phyloP scores from a whole-genome alignment of 495 filamentous ascomycete genomes.

The Clavariopsis aquatica region DNA sequence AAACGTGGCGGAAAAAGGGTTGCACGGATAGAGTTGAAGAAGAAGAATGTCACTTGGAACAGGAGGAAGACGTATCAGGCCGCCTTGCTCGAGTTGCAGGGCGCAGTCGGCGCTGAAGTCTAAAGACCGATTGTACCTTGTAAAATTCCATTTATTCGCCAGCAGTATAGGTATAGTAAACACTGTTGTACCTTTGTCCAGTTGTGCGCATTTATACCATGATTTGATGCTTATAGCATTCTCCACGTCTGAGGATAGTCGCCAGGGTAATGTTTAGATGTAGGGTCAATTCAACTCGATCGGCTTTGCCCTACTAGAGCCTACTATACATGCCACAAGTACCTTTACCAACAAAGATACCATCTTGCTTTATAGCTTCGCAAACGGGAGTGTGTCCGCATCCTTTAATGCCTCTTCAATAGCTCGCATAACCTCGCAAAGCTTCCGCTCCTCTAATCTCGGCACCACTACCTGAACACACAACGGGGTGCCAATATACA shows the following conservation, averaged over 20 bases:
- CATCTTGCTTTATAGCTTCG: background rate
- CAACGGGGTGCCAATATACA: conserved; percentile 59
- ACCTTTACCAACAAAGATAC: background rate
- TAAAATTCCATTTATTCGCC: no score
- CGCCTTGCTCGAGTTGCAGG: conserved; percentile 33
- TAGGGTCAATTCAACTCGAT: no score
- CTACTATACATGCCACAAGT: no score
- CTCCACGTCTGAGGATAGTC: no score
- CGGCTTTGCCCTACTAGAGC: no score
- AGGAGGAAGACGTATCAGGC: conserved; percentile 31
- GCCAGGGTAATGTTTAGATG: no score
- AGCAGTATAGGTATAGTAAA: no score
- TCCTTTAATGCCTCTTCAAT: conserved; percentile 41
- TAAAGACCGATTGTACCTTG: background rate
- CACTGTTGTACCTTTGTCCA: no score
- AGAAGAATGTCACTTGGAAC: conserved; percentile 18
- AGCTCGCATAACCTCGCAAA: conserved; percentile 59
- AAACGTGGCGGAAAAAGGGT: conserved; percentile 32
- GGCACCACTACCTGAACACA: conserved; percentile 63
- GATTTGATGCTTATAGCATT: no score
- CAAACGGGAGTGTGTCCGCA: no score
- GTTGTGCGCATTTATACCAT: no score
- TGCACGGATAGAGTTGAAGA: conserved; percentile 14
- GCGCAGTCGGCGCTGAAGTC: conserved; percentile 27
- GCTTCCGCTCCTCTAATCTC: conserved; percentile 58